Evolutionary conservation across 805 yeast genomes (phyloP), one percentile per base, ranked within the genome.

Genomic region (Starmerella apicola): DNA sequence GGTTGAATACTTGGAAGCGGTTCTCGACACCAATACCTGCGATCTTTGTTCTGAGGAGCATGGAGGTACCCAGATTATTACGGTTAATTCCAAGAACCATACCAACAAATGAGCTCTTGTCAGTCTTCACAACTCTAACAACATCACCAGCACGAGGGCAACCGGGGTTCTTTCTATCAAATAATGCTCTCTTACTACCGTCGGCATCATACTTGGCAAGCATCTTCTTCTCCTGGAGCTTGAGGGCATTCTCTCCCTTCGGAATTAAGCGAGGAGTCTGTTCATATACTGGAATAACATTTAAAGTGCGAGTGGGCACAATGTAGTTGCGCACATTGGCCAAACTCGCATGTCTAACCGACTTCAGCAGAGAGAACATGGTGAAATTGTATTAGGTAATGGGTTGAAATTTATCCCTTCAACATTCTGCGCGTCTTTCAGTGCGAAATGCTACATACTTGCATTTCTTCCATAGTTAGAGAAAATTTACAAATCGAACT

Each of bases 1-100:
- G 95, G 46, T 79, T 80, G 65, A 69, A 88, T 20, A 88, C 62
- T 22, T 88, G 86, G 35, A 85, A 73, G 46, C 88, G 68, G 46
- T 78, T 64, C 55, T 88, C 97, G 36, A 83, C 88, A 41, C 94
- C 94, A n/a, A 82, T 63, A 51, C 80, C 81, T 46, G 78, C 70
- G 51, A 83, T 67, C 56, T 80, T 83, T 57, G 85, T 83, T 67
- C 98, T 77, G 48, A 88, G 60, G 41, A 83, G 63, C n/a, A 88
- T 62, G 44, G 81, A 78, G 15, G 93, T 72, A 33, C 81, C 84
- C 32, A 81, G 62, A 29, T 75, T 77, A 46, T 74, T 69, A 55
- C 86, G 72, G 55, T 79, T 80, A 41, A 85, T 68, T 39, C 81
- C 85, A 39, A 88, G 63, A 1, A 85, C 73, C 58, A 78, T 78